phyloP scores from a whole-genome alignment of 441 rosid species.

The Populus trichocarpa region DNA sequence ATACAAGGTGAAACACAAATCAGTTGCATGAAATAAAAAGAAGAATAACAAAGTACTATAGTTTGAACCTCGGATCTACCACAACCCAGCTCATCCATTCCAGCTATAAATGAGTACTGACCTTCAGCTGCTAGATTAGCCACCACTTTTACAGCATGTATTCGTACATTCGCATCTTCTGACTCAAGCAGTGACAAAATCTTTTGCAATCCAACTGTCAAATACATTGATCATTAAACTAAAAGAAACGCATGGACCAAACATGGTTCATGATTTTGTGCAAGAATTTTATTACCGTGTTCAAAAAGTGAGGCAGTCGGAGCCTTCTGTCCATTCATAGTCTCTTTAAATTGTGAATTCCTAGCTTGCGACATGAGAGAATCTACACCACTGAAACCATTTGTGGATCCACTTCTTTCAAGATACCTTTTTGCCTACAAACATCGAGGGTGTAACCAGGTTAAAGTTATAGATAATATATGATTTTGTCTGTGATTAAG shows the following conservation, averaged over 20 bases:
- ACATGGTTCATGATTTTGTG: constrained; percentile 4
- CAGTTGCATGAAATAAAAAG: background rate
- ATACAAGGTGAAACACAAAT: constrained; percentile 10
- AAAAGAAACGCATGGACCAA: constrained; percentile 16
- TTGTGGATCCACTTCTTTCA: constrained; percentile 56
- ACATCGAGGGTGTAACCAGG: constrained; percentile 2
- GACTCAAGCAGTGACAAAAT: constrained; percentile 84
- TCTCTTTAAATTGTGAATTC: constrained; percentile 51
- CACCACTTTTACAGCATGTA: constrained; percentile 98
- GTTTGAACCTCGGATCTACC: background rate
- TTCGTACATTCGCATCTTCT: constrained; percentile 83
- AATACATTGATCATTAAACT: constrained; percentile 21
- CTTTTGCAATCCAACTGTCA: constrained; percentile 89
- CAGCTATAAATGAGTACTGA: constrained; percentile 16
- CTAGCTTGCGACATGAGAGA: constrained; percentile 49
- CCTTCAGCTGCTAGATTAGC: constrained; percentile 99
- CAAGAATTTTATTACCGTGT: constrained; percentile 53
- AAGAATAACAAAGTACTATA: background rate
- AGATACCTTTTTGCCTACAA: constrained; percentile 67
- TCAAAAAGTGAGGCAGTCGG: constrained; percentile 74
- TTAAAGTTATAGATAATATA: background rate
- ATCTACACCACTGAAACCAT: constrained; percentile 52
- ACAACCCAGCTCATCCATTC: background rate
- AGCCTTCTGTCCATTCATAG: constrained; percentile 63
- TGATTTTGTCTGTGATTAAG: background rate